Conservation (phyloP, 2,329 filamentous ascomycete species). For the Hypoxylon sp. region DNA sequence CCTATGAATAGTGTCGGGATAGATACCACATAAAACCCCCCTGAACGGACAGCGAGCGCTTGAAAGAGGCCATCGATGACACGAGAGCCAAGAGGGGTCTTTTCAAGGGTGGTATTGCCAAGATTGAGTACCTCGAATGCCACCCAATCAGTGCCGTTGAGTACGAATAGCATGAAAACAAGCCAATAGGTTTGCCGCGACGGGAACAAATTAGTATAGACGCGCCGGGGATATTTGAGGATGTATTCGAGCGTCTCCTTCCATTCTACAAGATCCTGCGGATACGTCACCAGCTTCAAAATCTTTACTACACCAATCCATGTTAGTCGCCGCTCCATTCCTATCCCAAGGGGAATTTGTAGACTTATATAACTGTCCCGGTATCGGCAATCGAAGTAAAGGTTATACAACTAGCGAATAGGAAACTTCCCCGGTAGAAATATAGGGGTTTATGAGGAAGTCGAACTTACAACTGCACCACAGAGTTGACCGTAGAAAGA, state of each 20-base stretch:
- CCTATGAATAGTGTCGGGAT: conserved; percentile 66
- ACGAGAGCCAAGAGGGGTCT: conserved; percentile 64
- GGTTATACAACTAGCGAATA: neutral
- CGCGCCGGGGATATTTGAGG: conserved; percentile 67
- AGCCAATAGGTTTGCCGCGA: conserved; percentile 75
- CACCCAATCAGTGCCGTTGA: conserved; percentile 74
- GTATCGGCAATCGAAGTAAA: neutral
- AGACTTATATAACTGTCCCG: too few relatives aligned
- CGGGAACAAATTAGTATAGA: conserved; percentile 75
- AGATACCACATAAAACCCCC: conserved; percentile 74
- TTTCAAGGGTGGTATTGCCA: conserved; percentile 67
- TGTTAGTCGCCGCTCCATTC: conserved; percentile 3
- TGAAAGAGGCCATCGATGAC: conserved; percentile 75
- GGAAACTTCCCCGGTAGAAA: neutral
- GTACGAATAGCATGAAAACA: conserved; percentile 68
- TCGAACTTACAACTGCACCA: conserved; percentile 59
- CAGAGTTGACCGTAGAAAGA: conserved; percentile 71
- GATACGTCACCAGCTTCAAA: conserved; percentile 55
- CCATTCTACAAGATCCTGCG: conserved; percentile 54
- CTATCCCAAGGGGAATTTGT: neutral
- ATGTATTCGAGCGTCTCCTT: conserved; percentile 67
- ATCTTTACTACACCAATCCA: conserved; percentile 51
- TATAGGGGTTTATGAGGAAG: neutral
- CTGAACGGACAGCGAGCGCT: conserved; percentile 71
- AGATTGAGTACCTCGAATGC: conserved; percentile 75